Evolutionary conservation across 768 basidiomycete genomes (phyloP), one percentile per base, ranked within the genome.

Genomic region (Obba rivulosa): DNA sequence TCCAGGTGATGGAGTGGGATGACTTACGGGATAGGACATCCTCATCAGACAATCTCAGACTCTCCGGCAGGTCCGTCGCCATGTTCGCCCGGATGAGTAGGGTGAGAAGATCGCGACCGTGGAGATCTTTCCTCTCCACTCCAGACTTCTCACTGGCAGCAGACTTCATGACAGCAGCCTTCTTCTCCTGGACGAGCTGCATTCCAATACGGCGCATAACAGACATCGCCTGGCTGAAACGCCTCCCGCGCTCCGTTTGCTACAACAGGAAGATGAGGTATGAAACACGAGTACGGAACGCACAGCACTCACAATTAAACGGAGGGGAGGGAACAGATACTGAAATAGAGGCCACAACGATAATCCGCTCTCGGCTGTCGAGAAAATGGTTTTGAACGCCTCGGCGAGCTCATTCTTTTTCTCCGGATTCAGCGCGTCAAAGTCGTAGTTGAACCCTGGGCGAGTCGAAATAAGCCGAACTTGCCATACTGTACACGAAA

Each of bases 71-170:
- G 57, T 87, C 80, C 0, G 73, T 76, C 1, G 80, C 74, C 67
- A 82, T 76, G 57, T 87, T 87, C 7, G 84, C 83, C 49, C 72
- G 70, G 31, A 87, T 66, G 3, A 87, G 67, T 22, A 85, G 59
- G 0, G n/a, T n/a, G n/a, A n/a, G n/a, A n/a, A n/a, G n/a, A n/a
- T n/a, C n/a, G n/a, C n/a, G n/a, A n/a, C n/a, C n/a, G n/a, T n/a
- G n/a, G n/a, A n/a, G n/a, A n/a, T n/a, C n/a, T n/a, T n/a, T n/a
- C n/a, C n/a, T n/a, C 25, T 39, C 45, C 37, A 22, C 43, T 17
- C 24, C 28, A 20, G 37, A 17, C 16, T 46, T 28, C 45, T 17
- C 34, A 34, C 21, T 17, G 14, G 45, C 42, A 16, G 35, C 45
- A 10, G 45, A 35, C 28, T 48, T 14, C 10, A 25, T 34, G 22